These are phyloP conservation scores for Saturnispora halmiae DNA, from an alignment of 805 yeast species.

Conservation along the genomic window DNA sequence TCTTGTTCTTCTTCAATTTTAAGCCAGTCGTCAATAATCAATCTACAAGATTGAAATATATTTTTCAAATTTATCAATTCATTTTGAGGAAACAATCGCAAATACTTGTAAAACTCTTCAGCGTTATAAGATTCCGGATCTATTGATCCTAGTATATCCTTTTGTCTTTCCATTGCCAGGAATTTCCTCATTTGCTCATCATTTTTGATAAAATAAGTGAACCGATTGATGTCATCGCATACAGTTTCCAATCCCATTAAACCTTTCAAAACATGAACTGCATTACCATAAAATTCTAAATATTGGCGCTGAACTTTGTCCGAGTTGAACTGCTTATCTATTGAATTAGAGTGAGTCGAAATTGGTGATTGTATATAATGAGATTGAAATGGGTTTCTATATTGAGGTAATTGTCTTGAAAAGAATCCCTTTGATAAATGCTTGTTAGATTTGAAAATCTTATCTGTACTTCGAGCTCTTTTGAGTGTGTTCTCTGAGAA, in stretches of 20 bases:
- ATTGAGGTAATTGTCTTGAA: not conserved
- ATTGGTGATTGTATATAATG: not conserved
- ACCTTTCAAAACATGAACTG: constrained; percentile 5
- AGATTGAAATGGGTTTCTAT: not conserved
- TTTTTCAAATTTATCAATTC: constrained; percentile 9
- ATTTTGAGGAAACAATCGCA: constrained; percentile 8
- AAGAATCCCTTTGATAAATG: not conserved
- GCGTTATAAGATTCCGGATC: constrained; percentile 8
- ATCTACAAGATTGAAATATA: constrained; percentile 4
- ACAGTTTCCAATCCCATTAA: constrained; percentile 2
- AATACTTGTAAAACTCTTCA: constrained; percentile 14
- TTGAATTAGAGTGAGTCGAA: not conserved
- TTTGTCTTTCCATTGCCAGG: constrained; percentile 8
- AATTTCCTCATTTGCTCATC: constrained; percentile 7
- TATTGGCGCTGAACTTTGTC: constrained; percentile 2
- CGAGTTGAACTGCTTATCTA: not conserved
- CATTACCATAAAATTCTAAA: constrained; percentile 4
- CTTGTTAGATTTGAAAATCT: not conserved
- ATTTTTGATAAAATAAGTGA: not conserved
- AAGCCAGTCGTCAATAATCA: constrained; percentile 9
- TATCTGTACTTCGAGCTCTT: not conserved
- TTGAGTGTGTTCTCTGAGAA: not conserved
- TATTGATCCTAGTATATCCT: not conserved
- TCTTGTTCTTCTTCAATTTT: constrained; percentile 5
- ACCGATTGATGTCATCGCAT: constrained; percentile 1